Percentiles rank a stretch among this genome's conserved stretches.
These are phyloP conservation scores for Shiraia bambusicola DNA, from an alignment of 2,329 filamentous ascomycete genomes.

Conservation along the genomic window DNA sequence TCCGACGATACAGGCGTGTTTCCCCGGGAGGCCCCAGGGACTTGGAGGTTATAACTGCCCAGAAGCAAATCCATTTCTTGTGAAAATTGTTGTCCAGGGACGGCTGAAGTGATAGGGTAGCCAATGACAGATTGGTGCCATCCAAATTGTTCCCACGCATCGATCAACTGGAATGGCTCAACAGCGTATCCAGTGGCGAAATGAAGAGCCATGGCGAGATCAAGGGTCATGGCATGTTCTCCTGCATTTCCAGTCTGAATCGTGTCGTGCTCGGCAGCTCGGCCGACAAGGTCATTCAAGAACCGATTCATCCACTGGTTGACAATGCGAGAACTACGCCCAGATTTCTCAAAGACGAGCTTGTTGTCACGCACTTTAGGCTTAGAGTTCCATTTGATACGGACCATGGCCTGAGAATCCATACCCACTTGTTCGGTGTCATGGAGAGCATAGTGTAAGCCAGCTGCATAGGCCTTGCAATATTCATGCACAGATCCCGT, in stretches of 20 bases:
- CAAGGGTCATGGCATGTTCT: slow-evolving; percentile 17
- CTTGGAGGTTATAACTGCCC: background rate
- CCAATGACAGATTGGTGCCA: background rate
- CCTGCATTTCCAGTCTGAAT: slow-evolving; percentile 18
- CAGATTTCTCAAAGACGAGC: slow-evolving; percentile 10
- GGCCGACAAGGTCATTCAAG: slow-evolving; percentile 1
- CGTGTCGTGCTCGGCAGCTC: background rate
- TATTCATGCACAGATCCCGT: slow-evolving; percentile 20
- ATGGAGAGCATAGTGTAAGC: slow-evolving; percentile 9
- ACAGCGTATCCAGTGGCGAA: slow-evolving; percentile 21
- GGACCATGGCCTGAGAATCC: slow-evolving; percentile 13
- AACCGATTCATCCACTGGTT: slow-evolving; percentile 18
- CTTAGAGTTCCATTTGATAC: slow-evolving; percentile 22
- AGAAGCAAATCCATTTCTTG: background rate
- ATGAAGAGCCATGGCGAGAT: slow-evolving; percentile 12
- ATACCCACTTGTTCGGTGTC: background rate
- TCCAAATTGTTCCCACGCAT: slow-evolving; percentile 11
- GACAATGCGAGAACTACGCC: slow-evolving; percentile 16
- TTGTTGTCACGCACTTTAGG: slow-evolving; percentile 12
- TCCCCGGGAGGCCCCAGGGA: background rate
- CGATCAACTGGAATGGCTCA: slow-evolving; percentile 17
- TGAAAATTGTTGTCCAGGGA: background rate
- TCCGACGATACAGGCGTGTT: background rate
- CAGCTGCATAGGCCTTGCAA: slow-evolving; percentile 20
- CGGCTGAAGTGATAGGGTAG: background rate